Percentiles rank a stretch among this genome's conserved stretches.
Evolutionary conservation across 495 filamentous ascomycete genomes (phyloP).

Genomic region (Xylaria grammica): DNA sequence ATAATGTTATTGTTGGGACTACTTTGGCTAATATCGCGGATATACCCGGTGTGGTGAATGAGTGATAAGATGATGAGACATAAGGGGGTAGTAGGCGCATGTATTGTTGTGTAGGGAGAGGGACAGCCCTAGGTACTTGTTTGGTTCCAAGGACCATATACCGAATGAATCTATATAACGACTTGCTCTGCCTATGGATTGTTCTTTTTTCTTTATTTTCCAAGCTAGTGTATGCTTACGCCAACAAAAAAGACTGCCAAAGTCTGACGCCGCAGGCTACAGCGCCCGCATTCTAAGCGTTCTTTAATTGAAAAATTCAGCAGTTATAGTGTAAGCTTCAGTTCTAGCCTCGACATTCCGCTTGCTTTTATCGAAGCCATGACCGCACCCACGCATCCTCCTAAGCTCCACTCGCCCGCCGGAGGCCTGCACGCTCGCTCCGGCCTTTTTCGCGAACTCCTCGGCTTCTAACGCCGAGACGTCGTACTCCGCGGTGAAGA

Average conservation of each 20-base stretch:
- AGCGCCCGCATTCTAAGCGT: too few relatives aligned
- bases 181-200: too few relatives aligned
- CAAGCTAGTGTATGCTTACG: too few relatives aligned
- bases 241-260: too few relatives aligned
- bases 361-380: conserved; percentile 33
- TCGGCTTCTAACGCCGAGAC: conserved; percentile 49
- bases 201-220: too few relatives aligned
- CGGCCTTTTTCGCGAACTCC: conserved; percentile 44
- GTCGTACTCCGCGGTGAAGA: conserved; percentile 53
- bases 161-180: not conserved
- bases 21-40: conserved; percentile 20
- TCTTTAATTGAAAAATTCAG: not conserved
- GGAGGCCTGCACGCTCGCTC: conserved; percentile 2
- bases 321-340: not conserved
- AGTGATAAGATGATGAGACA: conserved; percentile 1
- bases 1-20: conserved; percentile 19
- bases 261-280: too few relatives aligned
- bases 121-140: too few relatives aligned
- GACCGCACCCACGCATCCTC: conserved; percentile 49
- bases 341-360: not conserved
- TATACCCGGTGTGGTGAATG: conserved; percentile 13
- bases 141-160: too few relatives aligned
- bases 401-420: conserved; percentile 44
- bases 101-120: not conserved
- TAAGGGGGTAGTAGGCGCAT: not conserved